Base-by-base conservation (phyloP, 306 rosid species). In the Trifolium fragiferum region DNA sequence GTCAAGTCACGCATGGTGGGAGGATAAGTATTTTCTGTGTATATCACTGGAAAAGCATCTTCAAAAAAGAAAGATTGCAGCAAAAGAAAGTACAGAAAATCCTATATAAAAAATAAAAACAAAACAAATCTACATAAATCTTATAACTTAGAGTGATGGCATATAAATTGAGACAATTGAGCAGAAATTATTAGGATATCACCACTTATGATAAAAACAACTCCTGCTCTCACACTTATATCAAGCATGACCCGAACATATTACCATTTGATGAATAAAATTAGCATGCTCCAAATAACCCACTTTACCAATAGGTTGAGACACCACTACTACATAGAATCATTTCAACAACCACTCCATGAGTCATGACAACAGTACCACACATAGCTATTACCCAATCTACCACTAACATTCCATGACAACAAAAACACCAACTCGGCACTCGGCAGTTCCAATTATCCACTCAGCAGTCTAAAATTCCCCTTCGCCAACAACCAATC, bases 11-110 rank as follows among this genome's bases (percentile, higher is more conserved):
- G 38, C 33, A 10, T 60, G 37, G 63, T 32, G 6, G 72, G 57
- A 40, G 30, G 32, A 57, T 38, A 55, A 18, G 12, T 37, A 15
- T 23, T 35, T 25, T 49, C 8, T 53, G 58, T 27, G 59, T 8
- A 55, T 15, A 25, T 16, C 25, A 54, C 21, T 25, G 23, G 7
- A 1, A 32, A 10, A 20, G 14, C 7, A 4, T 23, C 32, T 38
- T 23, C 8, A 12, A 44, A 0, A 11, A n/a, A 43, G 25, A 68
- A 44, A 27, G 33, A 41, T 41, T 43, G 12, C 41, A 66, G 62
- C 51, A 76, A 74, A 25, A 54, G 20, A 66, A 54, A 53, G 30
- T 59, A 54, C 8, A 18, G 38, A 23, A 32, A 58, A 3, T 68
- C 35, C 59, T 4, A n/a, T 50, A n/a, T n/a, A n/a, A n/a, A n/a